Conservation (phyloP, 2,329 filamentous ascomycete genomes). For the Passalora sequoiae region DNA sequence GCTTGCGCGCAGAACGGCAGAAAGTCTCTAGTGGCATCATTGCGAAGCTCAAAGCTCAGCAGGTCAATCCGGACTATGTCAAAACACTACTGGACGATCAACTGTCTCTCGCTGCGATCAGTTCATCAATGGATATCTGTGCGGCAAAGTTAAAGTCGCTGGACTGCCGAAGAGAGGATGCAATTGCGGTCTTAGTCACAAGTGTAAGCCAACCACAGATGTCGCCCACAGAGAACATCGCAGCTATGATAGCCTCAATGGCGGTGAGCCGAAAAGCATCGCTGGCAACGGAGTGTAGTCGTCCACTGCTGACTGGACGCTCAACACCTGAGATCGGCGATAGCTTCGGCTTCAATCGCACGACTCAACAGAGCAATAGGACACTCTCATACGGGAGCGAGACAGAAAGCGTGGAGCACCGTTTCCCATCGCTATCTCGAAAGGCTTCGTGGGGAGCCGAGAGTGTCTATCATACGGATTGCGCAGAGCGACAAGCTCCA, state of each 20-base stretch:
- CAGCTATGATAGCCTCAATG: slow-evolving; percentile 20
- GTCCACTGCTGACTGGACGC: slow-evolving; percentile 12
- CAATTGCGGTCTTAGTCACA: slow-evolving; percentile 21
- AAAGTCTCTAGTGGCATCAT: slow-evolving; percentile 25
- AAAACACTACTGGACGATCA: slow-evolving; percentile 30
- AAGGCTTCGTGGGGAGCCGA: slow-evolving; percentile 5
- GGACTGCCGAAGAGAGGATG: slow-evolving; percentile 30
- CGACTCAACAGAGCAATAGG: slow-evolving; percentile 11
- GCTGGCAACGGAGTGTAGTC: slow-evolving; percentile 5
- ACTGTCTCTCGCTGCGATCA: slow-evolving; percentile 27
- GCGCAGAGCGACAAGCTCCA: slow-evolving; percentile 7
- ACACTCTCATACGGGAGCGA: slow-evolving; percentile 17
- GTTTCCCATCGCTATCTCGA: slow-evolving; percentile 8
- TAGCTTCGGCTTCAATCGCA: slow-evolving; percentile 5
- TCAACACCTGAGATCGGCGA: slow-evolving; percentile 18
- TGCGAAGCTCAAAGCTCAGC: slow-evolving; percentile 21
- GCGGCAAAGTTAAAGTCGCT: slow-evolving; percentile 32
- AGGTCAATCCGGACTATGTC: slow-evolving; percentile 23
- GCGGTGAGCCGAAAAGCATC: slow-evolving; percentile 9
- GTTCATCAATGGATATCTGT: slow-evolving; percentile 33
- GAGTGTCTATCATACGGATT: slow-evolving; percentile 3
- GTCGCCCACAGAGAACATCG: slow-evolving; percentile 15
- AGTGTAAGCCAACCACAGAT: slow-evolving; percentile 13
- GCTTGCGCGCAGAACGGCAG: slow-evolving; percentile 29
- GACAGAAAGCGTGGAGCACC: slow-evolving; percentile 9